Conservation (phyloP, 169 alveolate genomes). For the Plasmodium reichenowi region DNA sequence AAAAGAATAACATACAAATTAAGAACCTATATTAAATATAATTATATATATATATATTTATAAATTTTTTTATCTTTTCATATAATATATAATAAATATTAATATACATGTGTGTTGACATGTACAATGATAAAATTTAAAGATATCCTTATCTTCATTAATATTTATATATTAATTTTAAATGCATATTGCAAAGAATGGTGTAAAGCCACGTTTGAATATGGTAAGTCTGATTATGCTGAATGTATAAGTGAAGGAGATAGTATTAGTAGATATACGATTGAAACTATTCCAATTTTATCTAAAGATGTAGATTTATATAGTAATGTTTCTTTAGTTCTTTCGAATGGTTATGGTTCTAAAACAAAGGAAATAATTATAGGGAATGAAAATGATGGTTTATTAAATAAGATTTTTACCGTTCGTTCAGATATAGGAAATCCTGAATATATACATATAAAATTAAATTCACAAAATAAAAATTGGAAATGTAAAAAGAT, state of each 20-base stretch:
- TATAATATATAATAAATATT: background rate
- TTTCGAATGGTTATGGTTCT: conserved; percentile 84
- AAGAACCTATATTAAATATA: background rate
- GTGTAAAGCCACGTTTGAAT: conserved; percentile 91
- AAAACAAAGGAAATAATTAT: conserved; percentile 87
- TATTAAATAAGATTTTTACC: conserved; percentile 80
- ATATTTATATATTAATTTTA: conserved; percentile 8
- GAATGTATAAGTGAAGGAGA: conserved; percentile 91
- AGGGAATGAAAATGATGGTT: conserved; percentile 85
- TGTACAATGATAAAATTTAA: conserved; percentile 16
- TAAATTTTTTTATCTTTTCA: background rate
- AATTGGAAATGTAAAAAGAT: conserved; percentile 92
- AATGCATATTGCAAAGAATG: conserved; percentile 81
- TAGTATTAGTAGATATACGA: conserved; percentile 86
- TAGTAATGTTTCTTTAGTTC: conserved; percentile 82
- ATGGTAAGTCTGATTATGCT: conserved; percentile 89
- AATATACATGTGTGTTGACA: background rate
- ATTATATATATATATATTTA: background rate
- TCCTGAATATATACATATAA: conserved; percentile 77
- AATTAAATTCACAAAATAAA: conserved; percentile 83
- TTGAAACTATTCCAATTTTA: conserved; percentile 87
- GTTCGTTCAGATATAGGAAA: conserved; percentile 74
- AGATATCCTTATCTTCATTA: background rate
- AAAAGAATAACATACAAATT: too few species aligned
- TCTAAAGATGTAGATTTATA: conserved; percentile 85